Base-by-base conservation (phyloP, 1,284 basidiomycete genomes). In the Cystobasidiaceae sp. region DNA sequence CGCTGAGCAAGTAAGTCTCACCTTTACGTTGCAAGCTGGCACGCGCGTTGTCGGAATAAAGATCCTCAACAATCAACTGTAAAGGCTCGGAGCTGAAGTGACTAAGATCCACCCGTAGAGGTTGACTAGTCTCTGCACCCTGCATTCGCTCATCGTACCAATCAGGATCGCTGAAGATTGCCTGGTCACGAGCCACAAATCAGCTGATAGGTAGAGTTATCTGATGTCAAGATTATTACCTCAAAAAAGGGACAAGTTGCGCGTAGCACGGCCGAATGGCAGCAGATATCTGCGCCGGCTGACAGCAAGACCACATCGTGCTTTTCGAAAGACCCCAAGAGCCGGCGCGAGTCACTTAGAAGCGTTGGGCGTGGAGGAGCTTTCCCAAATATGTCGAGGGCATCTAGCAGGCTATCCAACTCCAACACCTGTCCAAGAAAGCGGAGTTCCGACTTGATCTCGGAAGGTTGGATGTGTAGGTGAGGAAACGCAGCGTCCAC, bases 201-300 rank as follows among this genome's bases (percentile, higher is more conserved):
- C 41, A 55, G 54, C 54, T 43, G n/a, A 8, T 13, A 21, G 23
- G 21, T 15, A 37, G 3, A n/a, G 23, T 23, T 17, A 4, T 2
- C 34, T 15, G 25, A 15, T 4, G 32, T 15, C 49, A 51, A 51
- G 83, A 11, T 19, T 15, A 41, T 59, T 11, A 59, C 56, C 5
- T 85, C 80, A 74, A 97, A 97, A 74, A 97, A 89, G 0, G 85
- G 83, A 45, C 88, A 93, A 2, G 94, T 83, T 0, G 90, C 84
- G 1, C 90, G 82, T 19, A 98, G 80, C 17, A 97, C 76, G 9
- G 81, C 76, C 0, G 92, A 91, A 74, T 96, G 87, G 7, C 83
- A 84, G 28, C 77, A 78, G 0, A 97, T 82, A 4, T 83, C 80
- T 51, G 81, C 79, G 71, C 97, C 92, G 0, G 81, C 81, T 2